Conservation (phyloP, 2,329 filamentous ascomycete species). For the Claviceps sp. region DNA sequence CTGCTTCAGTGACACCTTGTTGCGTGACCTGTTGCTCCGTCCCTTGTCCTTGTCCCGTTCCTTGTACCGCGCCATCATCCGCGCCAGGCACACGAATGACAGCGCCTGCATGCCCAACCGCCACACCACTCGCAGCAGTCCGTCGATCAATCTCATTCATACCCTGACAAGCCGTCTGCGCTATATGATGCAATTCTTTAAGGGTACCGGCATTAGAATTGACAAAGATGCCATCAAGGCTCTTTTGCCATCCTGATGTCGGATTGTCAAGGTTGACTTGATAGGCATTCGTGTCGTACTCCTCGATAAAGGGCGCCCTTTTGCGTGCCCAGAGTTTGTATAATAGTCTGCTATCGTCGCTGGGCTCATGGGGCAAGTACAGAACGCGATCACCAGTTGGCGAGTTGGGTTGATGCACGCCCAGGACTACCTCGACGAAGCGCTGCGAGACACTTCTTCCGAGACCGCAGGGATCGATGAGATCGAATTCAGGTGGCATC, state of each 20-base stretch:
- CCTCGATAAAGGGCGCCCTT: constrained; percentile 15
- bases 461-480: constrained; percentile 27
- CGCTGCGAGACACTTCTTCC: constrained; percentile 28
- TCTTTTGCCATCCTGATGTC: constrained; percentile 28
- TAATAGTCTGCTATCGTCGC: constrained; percentile 15
- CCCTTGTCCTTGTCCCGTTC: background rate
- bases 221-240: constrained; percentile 30
- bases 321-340: constrained; percentile 14
- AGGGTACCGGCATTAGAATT: constrained; percentile 30
- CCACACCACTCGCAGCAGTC: constrained; percentile 16
- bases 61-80: constrained; percentile 5
- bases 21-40: too few relatives aligned
- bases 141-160: constrained; percentile 28
- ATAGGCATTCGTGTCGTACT: constrained; percentile 24
- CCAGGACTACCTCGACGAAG: constrained; percentile 32
- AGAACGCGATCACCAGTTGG: constrained; percentile 20
- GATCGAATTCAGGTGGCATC: constrained; percentile 21
- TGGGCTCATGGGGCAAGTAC: constrained; percentile 18
- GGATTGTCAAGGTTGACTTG: constrained; percentile 24
- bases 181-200: constrained; percentile 30
- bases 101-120: constrained; percentile 20
- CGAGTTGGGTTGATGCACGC: constrained; percentile 23
- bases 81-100: constrained; percentile 7
- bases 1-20: too few relatives aligned
- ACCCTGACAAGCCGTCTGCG: constrained; percentile 28